phyloP scores from a whole-genome alignment of 768 basidiomycete species.

The Russula lepida region DNA sequence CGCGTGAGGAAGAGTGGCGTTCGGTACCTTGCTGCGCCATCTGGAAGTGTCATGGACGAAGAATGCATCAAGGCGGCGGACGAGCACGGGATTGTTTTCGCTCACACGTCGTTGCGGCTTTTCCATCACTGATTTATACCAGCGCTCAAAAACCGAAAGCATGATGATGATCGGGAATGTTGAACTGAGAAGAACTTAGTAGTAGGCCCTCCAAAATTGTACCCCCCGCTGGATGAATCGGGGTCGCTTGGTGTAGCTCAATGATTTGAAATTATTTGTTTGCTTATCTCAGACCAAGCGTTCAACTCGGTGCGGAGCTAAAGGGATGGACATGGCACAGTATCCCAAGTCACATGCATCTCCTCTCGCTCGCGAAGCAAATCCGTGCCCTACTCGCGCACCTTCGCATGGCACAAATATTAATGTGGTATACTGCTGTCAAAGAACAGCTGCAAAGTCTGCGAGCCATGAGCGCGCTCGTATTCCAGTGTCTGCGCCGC shows the following conservation, averaged over 20 bases:
- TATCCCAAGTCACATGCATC: not conserved
- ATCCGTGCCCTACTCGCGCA: slow-evolving; percentile 59
- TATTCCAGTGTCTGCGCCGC: slow-evolving; percentile 78
- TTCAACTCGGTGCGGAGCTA: too few species aligned
- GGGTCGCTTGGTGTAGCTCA: not conserved
- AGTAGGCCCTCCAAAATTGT: not conserved
- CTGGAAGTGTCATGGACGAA: slow-evolving; percentile 94
- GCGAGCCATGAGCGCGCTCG: slow-evolving; percentile 42
- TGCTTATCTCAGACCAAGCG: too few species aligned
- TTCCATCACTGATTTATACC: slow-evolving; percentile 69
- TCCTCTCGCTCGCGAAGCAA: slow-evolving; percentile 43
- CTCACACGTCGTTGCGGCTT: slow-evolving; percentile 77
- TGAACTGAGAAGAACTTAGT: not conserved
- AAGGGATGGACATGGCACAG: too few species aligned
- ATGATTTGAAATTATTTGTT: not conserved
- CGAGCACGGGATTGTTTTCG: slow-evolving; percentile 87
- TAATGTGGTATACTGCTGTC: slow-evolving; percentile 71
- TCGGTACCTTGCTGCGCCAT: slow-evolving; percentile 82
- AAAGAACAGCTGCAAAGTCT: slow-evolving; percentile 64
- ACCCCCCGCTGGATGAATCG: not conserved
- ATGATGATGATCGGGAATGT: not conserved
- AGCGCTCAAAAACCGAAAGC: not conserved
- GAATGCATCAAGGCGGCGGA: slow-evolving; percentile 96
- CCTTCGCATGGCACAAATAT: slow-evolving; percentile 63
- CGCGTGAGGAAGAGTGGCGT: slow-evolving; percentile 88